Conservation (phyloP, 2,329 filamentous ascomycete genomes). For the Gliomastix tumulicola region DNA sequence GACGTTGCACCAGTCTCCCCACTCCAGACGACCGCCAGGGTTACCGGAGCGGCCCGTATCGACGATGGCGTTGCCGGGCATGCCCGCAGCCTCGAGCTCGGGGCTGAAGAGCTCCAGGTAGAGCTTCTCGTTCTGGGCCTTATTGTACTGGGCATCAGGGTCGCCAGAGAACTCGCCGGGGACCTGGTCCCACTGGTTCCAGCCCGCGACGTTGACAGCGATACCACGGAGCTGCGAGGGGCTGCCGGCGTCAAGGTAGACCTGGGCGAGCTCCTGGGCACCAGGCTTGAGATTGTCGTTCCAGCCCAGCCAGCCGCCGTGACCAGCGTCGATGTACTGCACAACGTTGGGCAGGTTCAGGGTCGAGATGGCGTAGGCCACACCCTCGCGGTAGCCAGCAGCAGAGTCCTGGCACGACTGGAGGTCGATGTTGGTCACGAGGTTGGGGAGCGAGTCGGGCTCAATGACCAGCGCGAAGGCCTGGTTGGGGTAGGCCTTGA, state of each 20-base stretch:
- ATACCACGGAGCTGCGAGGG: slow-evolving; percentile 29
- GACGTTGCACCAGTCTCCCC: slow-evolving; percentile 56
- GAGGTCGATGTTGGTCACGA: slow-evolving; percentile 52
- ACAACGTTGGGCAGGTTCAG: slow-evolving; percentile 55
- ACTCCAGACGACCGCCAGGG: slow-evolving; percentile 31
- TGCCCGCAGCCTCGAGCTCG: slow-evolving; percentile 26
- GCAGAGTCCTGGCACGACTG: slow-evolving; percentile 46
- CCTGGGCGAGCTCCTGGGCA: slow-evolving; percentile 29
- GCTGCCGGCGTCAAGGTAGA: slow-evolving; percentile 26
- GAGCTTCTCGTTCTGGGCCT: slow-evolving; percentile 31
- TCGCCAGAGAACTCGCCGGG: slow-evolving; percentile 33
- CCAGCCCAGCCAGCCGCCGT: slow-evolving; percentile 61
- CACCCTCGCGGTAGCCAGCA: slow-evolving; percentile 32
- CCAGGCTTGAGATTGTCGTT: slow-evolving; percentile 44
- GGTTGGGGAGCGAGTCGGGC: slow-evolving; percentile 55
- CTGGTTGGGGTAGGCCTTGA: slow-evolving; percentile 48
- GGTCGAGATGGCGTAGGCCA: slow-evolving; percentile 44
- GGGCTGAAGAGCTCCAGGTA: slow-evolving; percentile 33
- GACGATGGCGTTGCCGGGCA: slow-evolving; percentile 33
- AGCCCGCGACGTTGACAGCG: slow-evolving; percentile 31
- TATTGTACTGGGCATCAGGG: slow-evolving; percentile 30
- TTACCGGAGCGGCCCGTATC: slow-evolving; percentile 33
- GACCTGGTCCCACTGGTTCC: slow-evolving; percentile 28
- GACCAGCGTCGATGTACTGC: slow-evolving; percentile 58
- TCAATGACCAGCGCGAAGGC: slow-evolving; percentile 38